Evolutionary conservation across 805 yeast species (phyloP), one percentile per base, ranked within the genome.

Genomic region (Lipomyces lipofer): DNA sequence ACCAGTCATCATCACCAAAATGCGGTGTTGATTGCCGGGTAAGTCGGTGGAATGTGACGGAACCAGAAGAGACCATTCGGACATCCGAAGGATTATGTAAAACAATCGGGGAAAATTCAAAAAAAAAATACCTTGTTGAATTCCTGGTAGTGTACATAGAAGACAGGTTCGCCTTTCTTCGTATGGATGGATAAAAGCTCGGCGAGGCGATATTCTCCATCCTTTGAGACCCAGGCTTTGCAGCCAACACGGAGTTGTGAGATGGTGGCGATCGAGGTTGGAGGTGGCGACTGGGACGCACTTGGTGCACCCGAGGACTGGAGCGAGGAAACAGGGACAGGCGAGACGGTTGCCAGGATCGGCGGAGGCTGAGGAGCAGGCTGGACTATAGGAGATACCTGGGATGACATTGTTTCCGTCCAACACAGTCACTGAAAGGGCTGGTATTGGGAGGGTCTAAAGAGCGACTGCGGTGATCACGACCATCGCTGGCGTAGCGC

Each of bases 71-170:
- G n/a, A n/a, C n/a, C n/a, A n/a, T n/a, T n/a, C n/a, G n/a, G n/a
- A n/a, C n/a, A n/a, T n/a, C n/a, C n/a, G n/a, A n/a, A n/a, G n/a
- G n/a, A n/a, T n/a, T n/a, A n/a, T n/a, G n/a, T n/a, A 6, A 36
- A 51, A 12, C 43, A 36, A 52, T 19, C 47, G 19, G n/a, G n/a
- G 19, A 21, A 43, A 24, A 52, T 19, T n/a, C 22, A 19, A 25
- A 17, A 59, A 29, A 15, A 22, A 47, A 52, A 17, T 32, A 60
- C 63, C 63, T 94, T 94, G 75, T 94, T 94, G 75, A 85, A 94
- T 63, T 91, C 96, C 49, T 83, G 88, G 72, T 90, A 94, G 70
- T 94, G 99, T 28, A 94, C 96, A 68, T 94, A 94, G 69, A 85
- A 91, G 61, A 82, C 87, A 29, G 83, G 81, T 57, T 86, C 80